Conservation (phyloP, 2,329 filamentous ascomycete genomes). For the Alternaria infectoria region DNA sequence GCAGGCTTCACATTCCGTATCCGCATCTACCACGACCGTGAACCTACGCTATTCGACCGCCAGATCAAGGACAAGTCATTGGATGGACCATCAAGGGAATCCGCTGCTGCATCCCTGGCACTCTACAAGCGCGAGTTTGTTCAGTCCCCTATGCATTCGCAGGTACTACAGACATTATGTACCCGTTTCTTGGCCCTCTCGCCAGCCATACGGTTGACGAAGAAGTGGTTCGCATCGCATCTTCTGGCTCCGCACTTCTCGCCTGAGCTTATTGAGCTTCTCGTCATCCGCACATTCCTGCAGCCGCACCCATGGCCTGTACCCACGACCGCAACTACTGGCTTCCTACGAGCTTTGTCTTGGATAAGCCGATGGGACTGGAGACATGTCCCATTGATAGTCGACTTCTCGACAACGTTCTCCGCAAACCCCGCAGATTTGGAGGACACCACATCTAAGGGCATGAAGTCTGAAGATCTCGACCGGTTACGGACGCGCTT, state of each 20-base stretch:
- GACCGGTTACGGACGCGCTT: constrained; percentile 72
- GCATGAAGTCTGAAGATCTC: constrained; percentile 66
- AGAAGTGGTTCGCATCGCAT: constrained; percentile 88
- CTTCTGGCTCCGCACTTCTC: constrained; percentile 77
- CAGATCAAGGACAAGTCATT: constrained; percentile 75
- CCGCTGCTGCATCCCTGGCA: constrained; percentile 72
- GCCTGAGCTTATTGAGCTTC: constrained; percentile 83
- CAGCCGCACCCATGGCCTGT: constrained; percentile 79
- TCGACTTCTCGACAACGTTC: constrained; percentile 67
- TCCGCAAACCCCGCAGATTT: constrained; percentile 26
- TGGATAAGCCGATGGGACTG: constrained; percentile 92
- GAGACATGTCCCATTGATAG: constrained; percentile 79
- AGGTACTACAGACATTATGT: constrained; percentile 79
- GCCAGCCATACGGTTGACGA: constrained; percentile 80
- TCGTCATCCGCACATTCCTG: constrained; percentile 79
- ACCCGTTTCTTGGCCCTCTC: constrained; percentile 82
- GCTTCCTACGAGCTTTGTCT: constrained; percentile 79
- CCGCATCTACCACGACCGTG: constrained; percentile 86
- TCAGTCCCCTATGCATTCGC: constrained; percentile 77
- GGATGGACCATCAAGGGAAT: constrained; percentile 69
- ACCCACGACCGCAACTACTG: constrained; percentile 78
- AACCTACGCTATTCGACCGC: constrained; percentile 80
- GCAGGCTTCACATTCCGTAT: constrained; percentile 78
- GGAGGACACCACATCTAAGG: constrained; percentile 22
- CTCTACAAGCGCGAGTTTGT: constrained; percentile 74